Percentiles rank a stretch among this genome's conserved stretches.
phyloP scores from a whole-genome alignment of 371 early-diverging fungal genomes.

The Fennellomyces sp. region DNA sequence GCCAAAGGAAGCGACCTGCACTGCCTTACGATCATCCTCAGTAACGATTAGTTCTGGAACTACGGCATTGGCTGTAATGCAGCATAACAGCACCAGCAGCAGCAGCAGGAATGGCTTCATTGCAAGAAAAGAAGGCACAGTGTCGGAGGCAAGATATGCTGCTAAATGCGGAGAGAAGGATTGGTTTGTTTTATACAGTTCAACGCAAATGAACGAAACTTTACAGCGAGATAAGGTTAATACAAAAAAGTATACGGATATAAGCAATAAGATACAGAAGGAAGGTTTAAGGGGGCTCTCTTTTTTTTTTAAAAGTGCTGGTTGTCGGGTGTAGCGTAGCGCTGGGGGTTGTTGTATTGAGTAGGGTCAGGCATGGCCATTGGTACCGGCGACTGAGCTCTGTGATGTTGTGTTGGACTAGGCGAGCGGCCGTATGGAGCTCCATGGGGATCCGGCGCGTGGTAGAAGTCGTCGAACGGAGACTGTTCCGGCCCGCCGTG shows the following conservation, averaged over 20 bases:
- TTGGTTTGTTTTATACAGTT: no score
- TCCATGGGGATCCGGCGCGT: slow-evolving; percentile 7
- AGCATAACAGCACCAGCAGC: neutral
- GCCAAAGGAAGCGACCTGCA: slow-evolving; percentile 53
- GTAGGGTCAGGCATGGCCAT: slow-evolving; percentile 26
- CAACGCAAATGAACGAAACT: no score
- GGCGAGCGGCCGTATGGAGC: slow-evolving; percentile 1
- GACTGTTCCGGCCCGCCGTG: slow-evolving; percentile 15
- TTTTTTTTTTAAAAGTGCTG: neutral
- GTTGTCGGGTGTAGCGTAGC: slow-evolving; percentile 8
- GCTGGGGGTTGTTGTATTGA: slow-evolving; percentile 14
- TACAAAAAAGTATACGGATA: no score
- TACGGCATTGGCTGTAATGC: neutral
- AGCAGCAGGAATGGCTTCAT: neutral
- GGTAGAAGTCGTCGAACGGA: slow-evolving; percentile 17
- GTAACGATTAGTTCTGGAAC: slow-evolving; percentile 39
- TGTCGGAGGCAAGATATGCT: neutral
- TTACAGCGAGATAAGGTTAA: no score
- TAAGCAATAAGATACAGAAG: no score
- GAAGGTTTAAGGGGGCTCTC: neutral
- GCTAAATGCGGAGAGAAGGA: no score
- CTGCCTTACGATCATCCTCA: slow-evolving; percentile 41
- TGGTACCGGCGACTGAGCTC: neutral
- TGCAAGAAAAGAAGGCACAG: neutral
- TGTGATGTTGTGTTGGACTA: slow-evolving; percentile 8